Base-by-base conservation (phyloP, 2,329 filamentous ascomycete genomes). In the Aureobasidium subglaciale region DNA sequence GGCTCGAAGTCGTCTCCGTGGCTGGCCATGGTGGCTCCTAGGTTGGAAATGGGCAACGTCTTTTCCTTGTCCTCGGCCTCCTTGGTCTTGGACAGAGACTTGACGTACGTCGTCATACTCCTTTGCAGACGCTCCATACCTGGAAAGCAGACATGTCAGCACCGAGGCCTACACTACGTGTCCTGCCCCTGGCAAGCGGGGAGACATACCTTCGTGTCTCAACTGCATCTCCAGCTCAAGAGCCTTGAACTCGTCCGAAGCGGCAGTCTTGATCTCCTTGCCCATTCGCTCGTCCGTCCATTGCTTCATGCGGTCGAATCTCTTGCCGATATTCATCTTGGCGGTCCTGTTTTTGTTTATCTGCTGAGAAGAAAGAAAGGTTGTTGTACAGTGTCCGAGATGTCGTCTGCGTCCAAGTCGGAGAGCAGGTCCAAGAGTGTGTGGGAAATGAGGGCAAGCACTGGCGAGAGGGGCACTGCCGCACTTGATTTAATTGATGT, bases 251-350 rank as follows among this genome's bases (percentile, higher is more conserved):
- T 96, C 87, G 52, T 97, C 90, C 0, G 89, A 87, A 61, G 90
- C 84, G 69, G 79, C 83, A 9, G 92, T 96, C 75, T 90, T 93
- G 73, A 85, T 81, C 73, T 96, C 91, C 62, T 83, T 83, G 64
- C 92, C 92, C 88, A 97, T 96, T 74, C 91, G 89, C 76, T 97
- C 92, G 63, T 90, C 90, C 34, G 91, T 90, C 92, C 92, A 97
- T 86, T 97, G 92, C 77, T 92, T 95, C 78, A 95, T 86, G 68
- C 92, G 87, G 74, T 91, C 92, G 69, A 97, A 84, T 71, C 95
- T 96, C 79, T 95, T 96, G 73, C 83, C 85, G 70, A 85, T 76
- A 65, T 83, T 82, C 68, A 70, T 70, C 40, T 57, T 67, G 64
- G 42, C 60, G 58, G 55, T 49, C 27, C 43, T 41, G 35, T 37